A percentile compares a stretch with the other conserved stretches of the same genome.
Conservation (phyloP, 768 basidiomycete genomes). For the Phaeotremella skinneri region DNA sequence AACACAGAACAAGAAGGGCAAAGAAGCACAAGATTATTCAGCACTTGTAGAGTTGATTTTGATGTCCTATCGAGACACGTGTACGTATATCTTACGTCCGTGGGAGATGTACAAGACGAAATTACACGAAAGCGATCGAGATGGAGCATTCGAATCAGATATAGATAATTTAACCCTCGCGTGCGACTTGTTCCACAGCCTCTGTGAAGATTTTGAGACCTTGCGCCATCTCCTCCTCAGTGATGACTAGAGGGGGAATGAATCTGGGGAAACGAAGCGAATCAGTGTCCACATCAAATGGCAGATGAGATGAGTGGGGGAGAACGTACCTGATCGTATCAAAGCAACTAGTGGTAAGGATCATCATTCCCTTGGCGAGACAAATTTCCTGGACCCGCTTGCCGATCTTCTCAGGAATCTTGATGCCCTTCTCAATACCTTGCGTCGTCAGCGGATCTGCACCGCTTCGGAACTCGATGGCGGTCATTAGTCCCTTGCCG, state of each 20-base stretch:
- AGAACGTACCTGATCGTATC: conserved; percentile 55
- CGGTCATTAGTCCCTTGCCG: conserved; percentile 86
- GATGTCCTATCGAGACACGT: too few species aligned
- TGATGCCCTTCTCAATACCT: conserved; percentile 23
- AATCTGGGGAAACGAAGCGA: conserved; percentile 57
- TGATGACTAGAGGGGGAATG: conserved; percentile 86
- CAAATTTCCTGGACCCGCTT: conserved; percentile 72
- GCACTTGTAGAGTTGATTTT: too few species aligned
- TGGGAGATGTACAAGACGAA: too few species aligned
- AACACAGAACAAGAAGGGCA: too few species aligned
- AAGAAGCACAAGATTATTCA: too few species aligned
- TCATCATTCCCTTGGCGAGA: conserved; percentile 77
- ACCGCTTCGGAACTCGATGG: conserved; percentile 60
- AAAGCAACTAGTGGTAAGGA: conserved; percentile 76
- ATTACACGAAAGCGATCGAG: too few species aligned
- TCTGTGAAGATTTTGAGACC: conserved; percentile 54
- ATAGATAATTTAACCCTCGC: conserved; percentile 37
- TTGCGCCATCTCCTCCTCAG: conserved; percentile 67
- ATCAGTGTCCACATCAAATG: conserved; percentile 8
- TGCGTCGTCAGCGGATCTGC: conserved; percentile 42
- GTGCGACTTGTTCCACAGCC: conserved; percentile 64
- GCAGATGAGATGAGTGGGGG: neutral
- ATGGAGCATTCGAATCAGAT: neutral
- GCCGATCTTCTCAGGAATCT: conserved; percentile 59
- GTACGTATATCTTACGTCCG: too few species aligned